phyloP scores from a whole-genome alignment of 495 filamentous ascomycete genomes.

The Aspergillus funiculosus region DNA sequence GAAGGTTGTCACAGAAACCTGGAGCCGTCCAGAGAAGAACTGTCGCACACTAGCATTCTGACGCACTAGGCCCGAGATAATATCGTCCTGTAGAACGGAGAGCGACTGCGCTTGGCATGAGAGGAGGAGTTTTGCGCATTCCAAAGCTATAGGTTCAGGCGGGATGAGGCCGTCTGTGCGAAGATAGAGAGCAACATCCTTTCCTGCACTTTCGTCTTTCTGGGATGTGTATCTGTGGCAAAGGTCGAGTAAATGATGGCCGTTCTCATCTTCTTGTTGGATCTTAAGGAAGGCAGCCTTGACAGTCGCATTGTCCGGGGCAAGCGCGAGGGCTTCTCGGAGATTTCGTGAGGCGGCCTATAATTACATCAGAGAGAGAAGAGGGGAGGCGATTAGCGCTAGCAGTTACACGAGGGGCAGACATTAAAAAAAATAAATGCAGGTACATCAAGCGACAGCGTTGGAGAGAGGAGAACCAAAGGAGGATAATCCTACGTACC shows the following conservation, averaged over 20 bases:
- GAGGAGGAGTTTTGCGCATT: constrained; percentile 51
- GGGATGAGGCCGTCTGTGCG: constrained; percentile 47
- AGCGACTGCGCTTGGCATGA: constrained; percentile 36
- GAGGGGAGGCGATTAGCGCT: constrained; percentile 2
- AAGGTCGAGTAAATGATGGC: constrained; percentile 45
- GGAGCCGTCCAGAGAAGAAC: constrained; percentile 46
- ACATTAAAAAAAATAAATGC: not conserved
- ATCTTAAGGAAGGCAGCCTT: constrained; percentile 49
- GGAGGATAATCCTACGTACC: constrained; percentile 27
- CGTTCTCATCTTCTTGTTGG: constrained; percentile 44
- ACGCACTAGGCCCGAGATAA: constrained; percentile 55
- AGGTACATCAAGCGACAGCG: not conserved
- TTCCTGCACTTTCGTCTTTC: constrained; percentile 50
- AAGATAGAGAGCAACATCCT: constrained; percentile 52
- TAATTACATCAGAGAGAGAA: constrained; percentile 11
- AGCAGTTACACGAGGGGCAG: not conserved
- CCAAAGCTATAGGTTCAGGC: constrained; percentile 45
- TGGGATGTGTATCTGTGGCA: constrained; percentile 49
- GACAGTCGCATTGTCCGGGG: constrained; percentile 50
- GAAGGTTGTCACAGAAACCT: constrained; percentile 45
- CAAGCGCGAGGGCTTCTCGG: constrained; percentile 57
- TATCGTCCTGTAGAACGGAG: constrained; percentile 46
- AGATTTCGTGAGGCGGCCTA: constrained; percentile 55
- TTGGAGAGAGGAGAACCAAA: not conserved
- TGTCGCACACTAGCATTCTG: constrained; percentile 51